Evolutionary conservation across 345 rosid species (phyloP).

Genomic region (Dimocarpus longan): DNA sequence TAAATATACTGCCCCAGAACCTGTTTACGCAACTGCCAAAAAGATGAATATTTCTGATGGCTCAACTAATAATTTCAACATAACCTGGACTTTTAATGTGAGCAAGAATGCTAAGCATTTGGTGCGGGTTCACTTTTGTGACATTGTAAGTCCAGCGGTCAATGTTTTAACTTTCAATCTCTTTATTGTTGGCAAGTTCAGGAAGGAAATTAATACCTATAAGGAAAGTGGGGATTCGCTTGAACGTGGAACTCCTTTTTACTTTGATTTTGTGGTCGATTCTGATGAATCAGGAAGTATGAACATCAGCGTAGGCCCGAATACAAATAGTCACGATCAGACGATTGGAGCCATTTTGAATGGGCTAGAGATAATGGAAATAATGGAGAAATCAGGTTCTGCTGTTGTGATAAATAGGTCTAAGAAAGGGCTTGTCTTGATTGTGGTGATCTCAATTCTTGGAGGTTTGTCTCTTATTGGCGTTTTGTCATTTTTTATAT

Average conservation of each 20-base stretch:
- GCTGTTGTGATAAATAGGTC: neutral
- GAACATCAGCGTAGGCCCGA: constrained; percentile 37
- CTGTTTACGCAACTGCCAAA: constrained; percentile 47
- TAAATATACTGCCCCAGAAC: constrained; percentile 41
- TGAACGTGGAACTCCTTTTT: constrained; percentile 48
- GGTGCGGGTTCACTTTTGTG: constrained; percentile 62
- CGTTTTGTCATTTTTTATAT: constrained; percentile 27
- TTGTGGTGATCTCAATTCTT: constrained; percentile 31
- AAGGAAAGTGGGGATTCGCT: rapidly evolving
- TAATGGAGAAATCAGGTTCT: constrained; percentile 25
- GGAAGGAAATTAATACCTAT: constrained; percentile 27
- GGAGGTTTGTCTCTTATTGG: constrained; percentile 33
- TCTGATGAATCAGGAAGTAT: constrained; percentile 47
- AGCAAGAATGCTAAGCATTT: constrained; percentile 38
- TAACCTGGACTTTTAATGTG: constrained; percentile 55
- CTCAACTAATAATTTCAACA: neutral
- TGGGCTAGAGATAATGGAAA: constrained; percentile 59
- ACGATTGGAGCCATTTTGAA: constrained; percentile 36
- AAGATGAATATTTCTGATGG: constrained; percentile 11
- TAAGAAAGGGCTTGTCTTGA: neutral
- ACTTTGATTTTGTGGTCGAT: constrained; percentile 39
- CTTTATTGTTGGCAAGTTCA: constrained; percentile 33
- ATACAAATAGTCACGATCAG: neutral
- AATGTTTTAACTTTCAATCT: constrained; percentile 33
- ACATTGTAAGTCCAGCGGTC: constrained; percentile 19